These are phyloP conservation scores for Microdochium paspali DNA, from an alignment of 2,329 filamentous ascomycete species.

Conservation along the genomic window DNA sequence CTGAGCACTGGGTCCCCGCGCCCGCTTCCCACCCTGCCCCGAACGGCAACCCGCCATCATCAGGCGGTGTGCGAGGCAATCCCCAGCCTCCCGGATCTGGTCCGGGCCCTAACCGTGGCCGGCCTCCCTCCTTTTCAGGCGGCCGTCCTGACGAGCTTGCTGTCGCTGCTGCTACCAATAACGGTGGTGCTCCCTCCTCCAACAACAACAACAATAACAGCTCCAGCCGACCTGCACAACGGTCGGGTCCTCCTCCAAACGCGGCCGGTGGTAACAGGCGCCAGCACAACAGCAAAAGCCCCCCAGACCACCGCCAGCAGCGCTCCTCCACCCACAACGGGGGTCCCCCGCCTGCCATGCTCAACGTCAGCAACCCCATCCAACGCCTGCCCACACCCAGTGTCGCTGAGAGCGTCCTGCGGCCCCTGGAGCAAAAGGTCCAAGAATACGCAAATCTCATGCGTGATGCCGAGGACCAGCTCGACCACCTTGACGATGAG, in stretches of 20 bases:
- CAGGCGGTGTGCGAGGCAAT: neutral
- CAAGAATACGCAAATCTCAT: conserved; percentile 31
- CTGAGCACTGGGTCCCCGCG: neutral
- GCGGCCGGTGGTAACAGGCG: neutral
- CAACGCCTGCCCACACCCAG: conserved; percentile 33
- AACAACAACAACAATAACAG: neutral
- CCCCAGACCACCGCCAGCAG: neutral
- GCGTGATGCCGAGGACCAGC: conserved; percentile 28
- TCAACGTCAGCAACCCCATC: conserved; percentile 13
- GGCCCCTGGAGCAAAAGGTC: conserved; percentile 34
- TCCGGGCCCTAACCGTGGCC: neutral
- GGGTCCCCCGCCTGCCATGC: neutral
- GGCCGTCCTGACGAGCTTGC: neutral
- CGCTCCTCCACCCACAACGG: neutral
- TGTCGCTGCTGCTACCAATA: neutral
- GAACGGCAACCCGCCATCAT: neutral
- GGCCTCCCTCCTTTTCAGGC: neutral
- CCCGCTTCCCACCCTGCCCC: neutral
- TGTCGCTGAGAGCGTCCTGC: conserved; percentile 31
- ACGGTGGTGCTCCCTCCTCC: neutral
- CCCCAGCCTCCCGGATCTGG: neutral
- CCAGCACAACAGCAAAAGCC: neutral
- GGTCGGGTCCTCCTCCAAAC: neutral
- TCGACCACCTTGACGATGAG: conserved; percentile 32
- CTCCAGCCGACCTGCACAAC: neutral